These are phyloP conservation scores for Noccaea bulbosa DNA, from an alignment of 345 rosid species.

Conservation along the genomic window DNA sequence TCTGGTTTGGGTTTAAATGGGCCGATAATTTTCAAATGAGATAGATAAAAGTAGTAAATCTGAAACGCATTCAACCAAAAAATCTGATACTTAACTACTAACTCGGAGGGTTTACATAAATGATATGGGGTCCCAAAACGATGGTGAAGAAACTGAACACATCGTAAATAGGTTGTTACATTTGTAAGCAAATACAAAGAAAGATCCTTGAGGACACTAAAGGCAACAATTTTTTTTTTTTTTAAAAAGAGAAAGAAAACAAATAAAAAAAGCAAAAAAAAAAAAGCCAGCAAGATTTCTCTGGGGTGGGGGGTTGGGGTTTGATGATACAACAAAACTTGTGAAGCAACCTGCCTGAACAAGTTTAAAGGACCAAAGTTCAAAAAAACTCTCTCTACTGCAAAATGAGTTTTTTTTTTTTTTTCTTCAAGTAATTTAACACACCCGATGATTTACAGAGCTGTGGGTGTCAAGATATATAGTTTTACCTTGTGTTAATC, in stretches of 20 bases:
- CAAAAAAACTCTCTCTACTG: constrained; percentile 34
- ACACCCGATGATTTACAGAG: constrained; percentile 36
- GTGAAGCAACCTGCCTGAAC: constrained; percentile 36
- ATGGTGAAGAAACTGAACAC: constrained; percentile 23
- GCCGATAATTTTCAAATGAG: neutral
- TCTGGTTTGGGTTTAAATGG: neutral
- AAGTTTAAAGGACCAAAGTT: constrained; percentile 22
- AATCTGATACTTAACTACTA: neutral
- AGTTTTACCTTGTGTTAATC: constrained; percentile 36
- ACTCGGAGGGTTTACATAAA: constrained; percentile 24
- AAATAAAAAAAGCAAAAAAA: neutral
- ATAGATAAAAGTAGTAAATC: neutral
- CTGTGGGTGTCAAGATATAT: constrained; percentile 31
- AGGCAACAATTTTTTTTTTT: neutral
- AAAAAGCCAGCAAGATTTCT: constrained; percentile 34
- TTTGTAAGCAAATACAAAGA: constrained; percentile 24
- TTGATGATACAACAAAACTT: constrained; percentile 43
- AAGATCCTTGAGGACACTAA: constrained; percentile 25
- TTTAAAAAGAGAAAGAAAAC: neutral
- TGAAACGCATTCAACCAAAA: neutral
- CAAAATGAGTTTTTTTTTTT: constrained; percentile 21
- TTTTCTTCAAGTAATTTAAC: constrained; percentile 9
- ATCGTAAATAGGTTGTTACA: constrained; percentile 32
- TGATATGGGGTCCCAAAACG: constrained; percentile 32
- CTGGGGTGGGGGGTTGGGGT: too few species aligned